phyloP scores from a whole-genome alignment of 176 grass and related monocot species.

The bread wheat (Triticum aestivum) region DNA sequence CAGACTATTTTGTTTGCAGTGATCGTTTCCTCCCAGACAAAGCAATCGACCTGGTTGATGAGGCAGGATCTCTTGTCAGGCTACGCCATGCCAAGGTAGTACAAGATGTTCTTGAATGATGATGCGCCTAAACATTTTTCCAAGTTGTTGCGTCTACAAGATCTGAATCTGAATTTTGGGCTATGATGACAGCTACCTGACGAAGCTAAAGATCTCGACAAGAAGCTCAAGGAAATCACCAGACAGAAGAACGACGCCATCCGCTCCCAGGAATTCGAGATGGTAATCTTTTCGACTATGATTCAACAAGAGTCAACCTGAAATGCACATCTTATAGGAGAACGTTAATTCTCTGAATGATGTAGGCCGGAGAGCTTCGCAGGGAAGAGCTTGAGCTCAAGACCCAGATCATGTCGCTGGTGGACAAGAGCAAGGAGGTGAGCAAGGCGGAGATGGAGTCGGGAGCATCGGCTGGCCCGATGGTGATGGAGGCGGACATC shows the following conservation, averaged over 20 bases:
- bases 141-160: background rate
- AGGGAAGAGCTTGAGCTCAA: slow-evolving; percentile 70
- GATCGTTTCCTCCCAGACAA: slow-evolving; percentile 93
- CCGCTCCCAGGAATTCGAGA: slow-evolving; percentile 72
- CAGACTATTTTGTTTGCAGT: slow-evolving; percentile 39
- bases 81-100: slow-evolving; percentile 85
- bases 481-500: slow-evolving; percentile 82
- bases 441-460: slow-evolving; percentile 74
- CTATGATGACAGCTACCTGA: slow-evolving; percentile 60
- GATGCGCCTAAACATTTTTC: background rate
- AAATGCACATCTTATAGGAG: background rate
- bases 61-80: slow-evolving; percentile 81
- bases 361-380: slow-evolving; percentile 64
- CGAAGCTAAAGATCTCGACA: slow-evolving; percentile 75
- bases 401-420: slow-evolving; percentile 64
- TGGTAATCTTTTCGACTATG: slow-evolving; percentile 30
- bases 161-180: background rate
- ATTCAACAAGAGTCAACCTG: background rate
- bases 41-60: slow-evolving; percentile 93
- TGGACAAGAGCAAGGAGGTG: slow-evolving; percentile 83
- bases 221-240: slow-evolving; percentile 68
- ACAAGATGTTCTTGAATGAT: background rate
- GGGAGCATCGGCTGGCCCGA: slow-evolving; percentile 39
- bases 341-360: background rate
- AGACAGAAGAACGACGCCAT: slow-evolving; percentile 87